phyloP scores from a whole-genome alignment of 495 filamentous ascomycete species.

The Elasticomyces elasticus region DNA sequence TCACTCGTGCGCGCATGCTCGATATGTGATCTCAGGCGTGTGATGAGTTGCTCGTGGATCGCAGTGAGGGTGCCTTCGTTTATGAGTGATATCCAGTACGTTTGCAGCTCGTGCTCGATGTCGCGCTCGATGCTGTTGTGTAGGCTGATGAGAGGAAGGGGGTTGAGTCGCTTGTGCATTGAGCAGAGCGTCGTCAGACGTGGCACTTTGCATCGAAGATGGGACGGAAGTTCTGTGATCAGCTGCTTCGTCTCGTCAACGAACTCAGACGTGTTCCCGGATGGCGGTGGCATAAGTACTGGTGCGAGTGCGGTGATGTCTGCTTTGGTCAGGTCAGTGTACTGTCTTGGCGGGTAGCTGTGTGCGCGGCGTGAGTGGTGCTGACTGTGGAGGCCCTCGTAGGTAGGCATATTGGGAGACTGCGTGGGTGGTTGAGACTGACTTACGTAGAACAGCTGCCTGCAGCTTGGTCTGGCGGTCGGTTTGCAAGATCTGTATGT shows the following conservation, averaged over 20 bases:
- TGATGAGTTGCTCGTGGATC: background rate
- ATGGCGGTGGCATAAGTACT: background rate
- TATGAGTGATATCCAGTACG: background rate
- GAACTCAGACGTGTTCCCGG: background rate
- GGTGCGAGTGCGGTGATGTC: background rate
- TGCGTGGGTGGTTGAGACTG: background rate
- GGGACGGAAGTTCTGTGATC: background rate
- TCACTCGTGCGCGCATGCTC: background rate
- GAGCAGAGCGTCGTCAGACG: background rate
- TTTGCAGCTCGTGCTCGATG: background rate
- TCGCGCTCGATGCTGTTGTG: background rate
- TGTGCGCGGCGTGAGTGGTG: background rate
- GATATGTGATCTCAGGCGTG: background rate
- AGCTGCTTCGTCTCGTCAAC: background rate
- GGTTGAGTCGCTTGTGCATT: background rate
- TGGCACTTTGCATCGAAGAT: background rate
- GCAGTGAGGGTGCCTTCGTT: background rate
- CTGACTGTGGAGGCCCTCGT: background rate
- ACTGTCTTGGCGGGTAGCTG: background rate
- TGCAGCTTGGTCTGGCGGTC: background rate
- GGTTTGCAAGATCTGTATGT: background rate
- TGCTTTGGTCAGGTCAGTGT: background rate
- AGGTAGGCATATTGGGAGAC: background rate
- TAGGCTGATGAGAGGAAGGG: background rate
- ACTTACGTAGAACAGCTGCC: background rate